phyloP scores from a whole-genome alignment of 495 filamentous ascomycete genomes.

The Astrothelium macrocarpum region DNA sequence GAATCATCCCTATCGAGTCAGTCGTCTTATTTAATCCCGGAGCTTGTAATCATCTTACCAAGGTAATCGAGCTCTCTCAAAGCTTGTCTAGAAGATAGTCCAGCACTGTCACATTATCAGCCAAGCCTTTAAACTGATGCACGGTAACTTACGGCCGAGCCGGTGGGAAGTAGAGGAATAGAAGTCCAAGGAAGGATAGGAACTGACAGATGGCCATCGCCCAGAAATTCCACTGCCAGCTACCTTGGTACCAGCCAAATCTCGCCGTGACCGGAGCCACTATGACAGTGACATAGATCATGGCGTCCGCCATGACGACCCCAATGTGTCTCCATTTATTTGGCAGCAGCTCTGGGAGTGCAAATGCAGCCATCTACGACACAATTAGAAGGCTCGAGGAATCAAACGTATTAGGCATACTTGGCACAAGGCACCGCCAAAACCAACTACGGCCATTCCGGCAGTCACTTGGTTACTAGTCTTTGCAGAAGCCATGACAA shows the following conservation, averaged over 20 bases:
- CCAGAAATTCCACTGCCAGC: conserved; percentile 15
- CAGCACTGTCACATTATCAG: background rate
- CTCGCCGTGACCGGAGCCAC: conserved; percentile 29
- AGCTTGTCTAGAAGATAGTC: background rate
- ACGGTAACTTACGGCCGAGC: conserved; percentile 12
- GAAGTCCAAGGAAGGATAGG: conserved; percentile 9
- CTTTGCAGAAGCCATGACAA: conserved; percentile 18
- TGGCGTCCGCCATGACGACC: conserved; percentile 26
- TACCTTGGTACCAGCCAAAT: conserved; percentile 19
- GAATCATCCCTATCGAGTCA: background rate
- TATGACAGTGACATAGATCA: conserved; percentile 27
- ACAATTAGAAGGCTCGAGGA: no score
- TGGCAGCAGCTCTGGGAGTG: conserved; percentile 31
- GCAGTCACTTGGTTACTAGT: conserved; percentile 12
- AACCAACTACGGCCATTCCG: conserved; percentile 18
- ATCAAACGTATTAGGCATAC: no score
- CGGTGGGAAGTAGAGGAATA: conserved; percentile 13
- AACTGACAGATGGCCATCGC: conserved; percentile 7
- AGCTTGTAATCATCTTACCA: conserved; percentile 2
- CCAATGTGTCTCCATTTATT: conserved; percentile 31
- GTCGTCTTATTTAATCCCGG: background rate
- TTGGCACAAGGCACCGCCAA: conserved; percentile 19
- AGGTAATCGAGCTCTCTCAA: conserved; percentile 15
- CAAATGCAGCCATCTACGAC: conserved; percentile 30
- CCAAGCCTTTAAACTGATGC: no score